A percentile compares a stretch with the other conserved stretches of the same genome.
Evolutionary conservation across 768 basidiomycete genomes (phyloP).

Genomic region (Melanogaster broomeanus): DNA sequence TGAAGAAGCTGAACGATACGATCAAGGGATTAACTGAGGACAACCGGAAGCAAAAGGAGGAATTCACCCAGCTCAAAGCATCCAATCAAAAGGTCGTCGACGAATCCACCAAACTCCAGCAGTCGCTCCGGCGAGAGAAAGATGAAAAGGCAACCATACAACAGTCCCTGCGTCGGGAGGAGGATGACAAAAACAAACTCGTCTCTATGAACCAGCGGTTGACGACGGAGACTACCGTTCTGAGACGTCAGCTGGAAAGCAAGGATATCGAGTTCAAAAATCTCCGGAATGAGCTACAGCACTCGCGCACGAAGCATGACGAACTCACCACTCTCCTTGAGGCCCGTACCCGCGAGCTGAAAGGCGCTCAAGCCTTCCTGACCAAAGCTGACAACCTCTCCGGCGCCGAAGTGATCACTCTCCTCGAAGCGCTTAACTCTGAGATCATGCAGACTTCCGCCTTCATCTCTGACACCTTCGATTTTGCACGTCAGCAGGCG

Average conservation of each 20-base stretch:
- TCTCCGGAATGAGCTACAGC: conserved; percentile 28
- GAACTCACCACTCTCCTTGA: conserved; percentile 34
- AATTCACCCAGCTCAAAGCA: conserved; percentile 13
- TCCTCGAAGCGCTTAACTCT: conserved; percentile 44
- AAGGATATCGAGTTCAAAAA: conserved; percentile 28
- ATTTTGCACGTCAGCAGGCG: conserved; percentile 26
- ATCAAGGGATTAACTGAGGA: conserved; percentile 8
- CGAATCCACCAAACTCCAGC: conserved; percentile 12
- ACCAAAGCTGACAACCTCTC: conserved; percentile 45
- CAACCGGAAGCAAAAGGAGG: conserved; percentile 18
- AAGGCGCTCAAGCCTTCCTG: conserved; percentile 44
- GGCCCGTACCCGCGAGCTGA: conserved; percentile 40
- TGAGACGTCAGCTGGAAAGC: conserved; percentile 23
- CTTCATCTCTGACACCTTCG: conserved; percentile 43
- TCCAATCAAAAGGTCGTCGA: conserved; percentile 4
- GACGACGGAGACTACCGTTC: conserved; percentile 9
- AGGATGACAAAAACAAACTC: conserved; percentile 18
- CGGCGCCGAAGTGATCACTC: conserved; percentile 42
- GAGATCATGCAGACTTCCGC: conserved; percentile 51
- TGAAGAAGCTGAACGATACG: conserved; percentile 18
- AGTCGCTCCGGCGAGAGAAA: conserved; percentile 19
- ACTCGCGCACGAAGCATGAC: conserved; percentile 22
- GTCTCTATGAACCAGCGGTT: conserved; percentile 15
- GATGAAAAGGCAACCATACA: conserved; percentile 15
- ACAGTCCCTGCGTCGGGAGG: conserved; percentile 20